These are phyloP conservation scores for Ascochyta fabae DNA, from an alignment of 2,329 filamentous ascomycete genomes.

Conservation along the genomic window DNA sequence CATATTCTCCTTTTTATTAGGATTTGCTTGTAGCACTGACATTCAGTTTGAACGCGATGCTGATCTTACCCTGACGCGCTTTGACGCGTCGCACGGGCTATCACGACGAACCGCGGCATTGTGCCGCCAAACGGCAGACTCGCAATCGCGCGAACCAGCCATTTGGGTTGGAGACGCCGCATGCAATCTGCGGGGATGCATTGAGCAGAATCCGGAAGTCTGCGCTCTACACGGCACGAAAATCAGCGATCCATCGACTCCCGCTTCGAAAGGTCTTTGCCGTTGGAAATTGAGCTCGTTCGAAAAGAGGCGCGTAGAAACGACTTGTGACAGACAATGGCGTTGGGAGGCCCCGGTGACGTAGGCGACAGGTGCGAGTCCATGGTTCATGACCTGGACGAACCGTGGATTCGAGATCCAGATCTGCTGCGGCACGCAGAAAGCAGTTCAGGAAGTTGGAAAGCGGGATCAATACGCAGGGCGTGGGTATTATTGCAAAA, in stretches of 20 bases:
- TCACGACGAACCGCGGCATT: neutral
- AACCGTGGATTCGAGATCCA: too few species aligned
- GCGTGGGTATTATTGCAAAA: neutral
- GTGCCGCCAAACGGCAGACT: neutral
- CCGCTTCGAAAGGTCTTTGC: too few species aligned
- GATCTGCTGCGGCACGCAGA: too few species aligned
- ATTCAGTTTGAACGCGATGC: neutral
- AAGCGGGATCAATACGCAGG: too few species aligned
- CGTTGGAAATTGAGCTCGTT: too few species aligned
- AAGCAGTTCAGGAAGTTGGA: too few species aligned
- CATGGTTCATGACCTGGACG: neutral
- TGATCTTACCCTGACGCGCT: neutral
- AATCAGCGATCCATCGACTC: too few species aligned
- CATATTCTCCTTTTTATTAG: neutral
- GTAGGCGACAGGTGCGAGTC: neutral
- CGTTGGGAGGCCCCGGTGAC: neutral
- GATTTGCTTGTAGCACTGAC: neutral
- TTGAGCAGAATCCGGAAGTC: too few species aligned
- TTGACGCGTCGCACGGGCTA: constrained; percentile 1
- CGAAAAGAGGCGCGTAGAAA: too few species aligned
- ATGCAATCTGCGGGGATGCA: too few species aligned
- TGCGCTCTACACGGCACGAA: neutral
- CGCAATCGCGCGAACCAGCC: neutral
- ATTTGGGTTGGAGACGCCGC: neutral
- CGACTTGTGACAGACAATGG: too few species aligned